These are phyloP conservation scores for Aspergillus sp. DNA, from an alignment of 2,329 filamentous ascomycete species.

Conservation along the genomic window DNA sequence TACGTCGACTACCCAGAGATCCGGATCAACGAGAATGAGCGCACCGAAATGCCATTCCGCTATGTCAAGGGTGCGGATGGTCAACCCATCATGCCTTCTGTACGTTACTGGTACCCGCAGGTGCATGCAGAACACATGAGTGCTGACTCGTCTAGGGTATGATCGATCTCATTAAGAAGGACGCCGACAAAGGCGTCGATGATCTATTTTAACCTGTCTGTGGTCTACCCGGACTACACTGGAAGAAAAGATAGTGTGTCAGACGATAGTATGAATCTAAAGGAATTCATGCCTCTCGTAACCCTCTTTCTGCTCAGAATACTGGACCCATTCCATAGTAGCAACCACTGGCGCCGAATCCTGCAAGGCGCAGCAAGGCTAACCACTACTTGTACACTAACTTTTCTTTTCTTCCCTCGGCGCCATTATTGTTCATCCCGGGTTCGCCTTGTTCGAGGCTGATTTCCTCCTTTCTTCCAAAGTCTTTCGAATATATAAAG, in stretches of 20 bases:
- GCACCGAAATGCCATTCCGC: slow-evolving; percentile 95
- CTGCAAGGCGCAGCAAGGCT: not conserved
- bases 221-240: too few species aligned
- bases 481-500: not conserved
- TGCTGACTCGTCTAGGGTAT: slow-evolving; percentile 60
- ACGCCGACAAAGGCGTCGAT: slow-evolving; percentile 85
- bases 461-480: slow-evolving; percentile 1
- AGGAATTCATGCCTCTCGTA: too few species aligned
- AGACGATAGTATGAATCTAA: too few species aligned
- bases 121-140: slow-evolving; percentile 8
- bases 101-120: slow-evolving; percentile 39
- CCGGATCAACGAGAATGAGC: slow-evolving; percentile 83
- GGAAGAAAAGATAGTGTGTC: too few species aligned
- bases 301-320: too few species aligned
- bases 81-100: slow-evolving; percentile 83
- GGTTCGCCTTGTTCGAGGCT: not conserved
- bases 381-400: not conserved
- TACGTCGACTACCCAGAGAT: slow-evolving; percentile 88
- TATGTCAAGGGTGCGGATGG: slow-evolving; percentile 74
- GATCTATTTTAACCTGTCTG: slow-evolving; percentile 60
- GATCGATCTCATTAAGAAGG: slow-evolving; percentile 85
- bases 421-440: not conserved
- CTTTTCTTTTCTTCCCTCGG: slow-evolving; percentile 5
- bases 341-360: too few species aligned
- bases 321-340: not conserved